Evolutionary conservation across 2,329 filamentous ascomycete genomes (phyloP).

Genomic region (Aspergillus sp.): DNA sequence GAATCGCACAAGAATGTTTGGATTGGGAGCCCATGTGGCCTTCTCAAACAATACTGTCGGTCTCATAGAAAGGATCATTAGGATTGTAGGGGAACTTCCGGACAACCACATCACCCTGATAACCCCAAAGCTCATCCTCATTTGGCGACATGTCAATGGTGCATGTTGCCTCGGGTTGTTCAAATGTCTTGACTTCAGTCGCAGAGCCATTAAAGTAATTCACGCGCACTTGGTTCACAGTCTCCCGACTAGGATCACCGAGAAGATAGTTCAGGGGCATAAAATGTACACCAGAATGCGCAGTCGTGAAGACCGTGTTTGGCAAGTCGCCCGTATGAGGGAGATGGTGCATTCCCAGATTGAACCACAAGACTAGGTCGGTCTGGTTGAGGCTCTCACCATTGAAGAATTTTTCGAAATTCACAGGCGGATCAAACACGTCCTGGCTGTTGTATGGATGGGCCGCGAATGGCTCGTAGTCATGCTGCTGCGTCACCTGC

Average conservation of each 20-base stretch:
- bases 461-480: slow-evolving; percentile 8
- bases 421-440: slow-evolving; percentile 10
- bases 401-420: slow-evolving; percentile 13
- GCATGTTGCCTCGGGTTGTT: slow-evolving; percentile 8
- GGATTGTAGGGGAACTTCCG: slow-evolving; percentile 12
- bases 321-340: slow-evolving; percentile 55
- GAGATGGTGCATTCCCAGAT: slow-evolving; percentile 59
- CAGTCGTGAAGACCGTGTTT: slow-evolving; percentile 46
- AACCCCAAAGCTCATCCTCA: slow-evolving; percentile 10
- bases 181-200: slow-evolving; percentile 9
- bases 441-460: slow-evolving; percentile 14
- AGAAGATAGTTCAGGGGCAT: slow-evolving; percentile 14
- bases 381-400: slow-evolving; percentile 14
- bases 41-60: not conserved
- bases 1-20: too few species aligned
- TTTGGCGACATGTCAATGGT: not conserved
- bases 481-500: slow-evolving; percentile 13
- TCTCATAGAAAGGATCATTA: slow-evolving; percentile 11
- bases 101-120: slow-evolving; percentile 13
- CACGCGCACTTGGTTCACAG: slow-evolving; percentile 11
- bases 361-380: slow-evolving; percentile 51
- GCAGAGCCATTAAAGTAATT: slow-evolving; percentile 6
- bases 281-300: slow-evolving; percentile 17
- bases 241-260: slow-evolving; percentile 9
- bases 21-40: too few species aligned